Conservation (phyloP, 192 early-diverging fungal genomes). For the Coemansia sp. region DNA sequence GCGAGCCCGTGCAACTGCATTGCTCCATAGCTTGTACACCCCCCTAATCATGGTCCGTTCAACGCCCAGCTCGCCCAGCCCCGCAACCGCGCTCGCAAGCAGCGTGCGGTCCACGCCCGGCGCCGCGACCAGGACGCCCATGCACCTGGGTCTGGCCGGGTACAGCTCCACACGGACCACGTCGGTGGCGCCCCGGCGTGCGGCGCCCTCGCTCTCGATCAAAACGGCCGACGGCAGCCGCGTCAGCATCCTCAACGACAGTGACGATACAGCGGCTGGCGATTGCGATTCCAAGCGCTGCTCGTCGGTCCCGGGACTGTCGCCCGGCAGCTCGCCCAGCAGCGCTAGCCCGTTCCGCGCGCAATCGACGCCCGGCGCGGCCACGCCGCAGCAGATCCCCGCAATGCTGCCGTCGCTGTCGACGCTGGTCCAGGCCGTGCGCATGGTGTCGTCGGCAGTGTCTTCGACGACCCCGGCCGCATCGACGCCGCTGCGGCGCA, state of each 20-base stretch:
- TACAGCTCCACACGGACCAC: not conserved
- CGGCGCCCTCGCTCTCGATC: slow-evolving; percentile 25
- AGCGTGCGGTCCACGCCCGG: slow-evolving; percentile 17
- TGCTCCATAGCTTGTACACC: not conserved
- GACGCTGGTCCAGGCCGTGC: slow-evolving; percentile 21
- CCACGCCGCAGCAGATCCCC: slow-evolving; percentile 16
- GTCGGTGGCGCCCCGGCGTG: not conserved
- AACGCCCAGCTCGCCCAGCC: slow-evolving; percentile 15
- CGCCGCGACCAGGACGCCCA: slow-evolving; percentile 23
- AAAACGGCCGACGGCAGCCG: slow-evolving; percentile 24
- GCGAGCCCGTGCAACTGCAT: slow-evolving; percentile 1
- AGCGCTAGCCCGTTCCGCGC: slow-evolving; percentile 5
- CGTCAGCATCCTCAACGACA: slow-evolving; percentile 42
- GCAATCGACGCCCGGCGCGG: slow-evolving; percentile 5
- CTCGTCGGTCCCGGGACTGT: slow-evolving; percentile 4
- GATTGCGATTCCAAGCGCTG: not conserved
- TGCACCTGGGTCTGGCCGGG: slow-evolving; percentile 1
- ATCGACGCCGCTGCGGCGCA: not conserved
- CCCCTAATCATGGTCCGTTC: slow-evolving; percentile 25
- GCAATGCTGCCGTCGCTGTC: slow-evolving; percentile 26
- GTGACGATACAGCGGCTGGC: slow-evolving; percentile 1
- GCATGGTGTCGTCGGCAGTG: slow-evolving; percentile 5
- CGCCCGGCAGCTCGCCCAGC: slow-evolving; percentile 12
- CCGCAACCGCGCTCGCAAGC: not conserved
- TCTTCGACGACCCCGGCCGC: not conserved